These are phyloP conservation scores for Melocanna baccifera DNA, from an alignment of 176 grass and related monocot species.

Conservation along the genomic window DNA sequence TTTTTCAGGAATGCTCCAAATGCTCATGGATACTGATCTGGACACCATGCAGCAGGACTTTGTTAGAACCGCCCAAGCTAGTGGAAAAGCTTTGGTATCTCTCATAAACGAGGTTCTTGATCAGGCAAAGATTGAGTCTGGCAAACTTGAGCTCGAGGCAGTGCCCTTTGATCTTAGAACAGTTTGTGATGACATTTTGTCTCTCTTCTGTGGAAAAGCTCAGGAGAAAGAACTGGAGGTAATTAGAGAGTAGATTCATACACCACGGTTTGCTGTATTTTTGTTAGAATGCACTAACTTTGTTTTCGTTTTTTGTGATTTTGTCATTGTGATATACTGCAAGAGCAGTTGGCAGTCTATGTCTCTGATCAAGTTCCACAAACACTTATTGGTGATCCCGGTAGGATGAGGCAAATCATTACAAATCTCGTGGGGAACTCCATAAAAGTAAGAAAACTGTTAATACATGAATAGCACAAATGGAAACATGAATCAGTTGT, in stretches of 20 bases:
- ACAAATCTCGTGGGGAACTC: slow-evolving; percentile 98
- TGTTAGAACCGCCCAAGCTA: slow-evolving; percentile 95
- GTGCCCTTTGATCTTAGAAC: slow-evolving; percentile 76
- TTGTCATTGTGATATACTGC: neutral
- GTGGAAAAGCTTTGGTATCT: slow-evolving; percentile 90
- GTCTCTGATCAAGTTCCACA: slow-evolving; percentile 92
- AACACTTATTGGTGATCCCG: slow-evolving; percentile 76
- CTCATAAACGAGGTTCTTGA: slow-evolving; percentile 98
- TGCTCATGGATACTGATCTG: slow-evolving; percentile 98
- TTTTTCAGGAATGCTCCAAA: slow-evolving; percentile 93
- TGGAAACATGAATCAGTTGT: neutral
- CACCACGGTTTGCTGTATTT: slow-evolving; percentile 11
- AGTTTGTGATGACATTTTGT: slow-evolving; percentile 89
- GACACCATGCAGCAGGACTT: slow-evolving; percentile 92
- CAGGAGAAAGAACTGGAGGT: slow-evolving; percentile 98
- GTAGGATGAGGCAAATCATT: slow-evolving; percentile 94
- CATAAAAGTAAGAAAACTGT: slow-evolving; percentile 73
- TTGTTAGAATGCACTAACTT: slow-evolving; percentile 34
- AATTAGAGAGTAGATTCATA: slow-evolving; percentile 23
- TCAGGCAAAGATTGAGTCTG: slow-evolving; percentile 98
- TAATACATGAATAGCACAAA: slow-evolving; percentile 3
- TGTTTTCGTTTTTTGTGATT: slow-evolving; percentile 1
- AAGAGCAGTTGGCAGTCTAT: slow-evolving; percentile 74
- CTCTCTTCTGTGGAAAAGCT: slow-evolving; percentile 92
- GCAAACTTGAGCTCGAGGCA: slow-evolving; percentile 90